Base-by-base conservation (phyloP, 1,284 basidiomycete genomes). In the Exsudoporus floridanus region DNA sequence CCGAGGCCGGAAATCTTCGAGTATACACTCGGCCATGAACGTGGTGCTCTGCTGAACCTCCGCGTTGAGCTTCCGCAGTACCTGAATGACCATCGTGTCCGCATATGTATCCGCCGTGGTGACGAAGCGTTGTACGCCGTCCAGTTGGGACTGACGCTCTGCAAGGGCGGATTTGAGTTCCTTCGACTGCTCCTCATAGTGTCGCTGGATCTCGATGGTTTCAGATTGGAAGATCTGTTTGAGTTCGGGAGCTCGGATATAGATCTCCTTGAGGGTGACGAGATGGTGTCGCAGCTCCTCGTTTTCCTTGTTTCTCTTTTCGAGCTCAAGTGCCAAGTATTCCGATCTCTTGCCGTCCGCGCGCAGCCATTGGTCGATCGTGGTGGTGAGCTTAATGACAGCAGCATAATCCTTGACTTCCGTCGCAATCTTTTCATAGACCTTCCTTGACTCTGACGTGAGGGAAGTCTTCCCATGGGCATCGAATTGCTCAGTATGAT, bases 201-300 rank as follows among this genome's bases (percentile, higher is more conserved):
- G 21, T 21, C 6, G 19, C 19, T 30, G 19, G 7, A 35, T 41
- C 18, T 54, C 27, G 36, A 54, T 16, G 2, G 51, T 55, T 21
- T 58, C 30, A 0, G 55, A 56, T 5, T 34, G 50, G 40, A 58
- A 54, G 16, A 58, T 39, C 7, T 44, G 47, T 21, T 56, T 56
- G 31, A 51, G 41, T 2, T 21, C n/a, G 9, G 57, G 57, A 19
- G 57, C 47, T 5, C 40, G 47, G 19, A 51, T 18, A 19, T 55
- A 50, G 8, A 59, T 51, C 10, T 57, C 49, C 41, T 39, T 59
- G 19, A 57, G 53, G 19, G 19, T 28, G 16, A 45, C 1, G 19
- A 59, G 35, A 5, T 34, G 40, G 5, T 27, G 7, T 18, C 25
- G 46, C 19, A 55, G 38, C n/a, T 55, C 46, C 18, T 54, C 46